These are phyloP conservation scores for Physcomitrium patens DNA, from an alignment of 225 moss, liverwort and hornwort genomes.

Conservation along the genomic window DNA sequence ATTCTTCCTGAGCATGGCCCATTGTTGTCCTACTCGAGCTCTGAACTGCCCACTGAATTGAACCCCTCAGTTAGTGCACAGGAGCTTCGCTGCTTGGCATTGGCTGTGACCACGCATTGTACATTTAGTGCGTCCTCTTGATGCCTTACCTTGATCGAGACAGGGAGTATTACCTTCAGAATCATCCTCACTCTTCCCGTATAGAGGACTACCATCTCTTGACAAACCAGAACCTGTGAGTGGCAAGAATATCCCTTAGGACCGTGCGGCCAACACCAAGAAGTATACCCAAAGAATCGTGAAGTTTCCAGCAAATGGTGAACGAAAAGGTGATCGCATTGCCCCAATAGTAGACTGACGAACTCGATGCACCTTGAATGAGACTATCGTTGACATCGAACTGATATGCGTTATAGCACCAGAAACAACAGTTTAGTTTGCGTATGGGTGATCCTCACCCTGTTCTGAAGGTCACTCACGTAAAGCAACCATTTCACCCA, in stretches of 20 bases:
- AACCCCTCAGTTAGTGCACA: constrained; percentile 24
- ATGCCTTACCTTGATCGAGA: constrained; percentile 28
- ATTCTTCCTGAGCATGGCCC: constrained; percentile 32
- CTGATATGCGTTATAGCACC: neutral
- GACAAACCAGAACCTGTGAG: constrained; percentile 29
- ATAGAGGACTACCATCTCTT: constrained; percentile 24
- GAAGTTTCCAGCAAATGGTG: constrained; percentile 2
- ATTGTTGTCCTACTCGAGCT: constrained; percentile 31
- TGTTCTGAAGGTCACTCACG: too few species aligned
- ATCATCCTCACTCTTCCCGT: constrained; percentile 33
- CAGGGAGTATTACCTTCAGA: constrained; percentile 29
- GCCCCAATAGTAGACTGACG: neutral
- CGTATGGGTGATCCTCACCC: too few species aligned
- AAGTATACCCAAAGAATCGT: neutral
- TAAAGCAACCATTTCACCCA: too few species aligned
- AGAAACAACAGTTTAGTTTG: neutral
- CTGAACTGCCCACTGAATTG: constrained; percentile 33
- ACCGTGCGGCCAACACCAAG: constrained; percentile 11
- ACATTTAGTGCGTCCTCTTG: constrained; percentile 26
- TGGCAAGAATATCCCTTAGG: constrained; percentile 12
- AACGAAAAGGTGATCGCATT: neutral
- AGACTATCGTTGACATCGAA: neutral
- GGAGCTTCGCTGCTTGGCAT: constrained; percentile 25
- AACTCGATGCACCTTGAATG: neutral
- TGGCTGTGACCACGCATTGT: constrained; percentile 32